These are phyloP conservation scores for Chloranthus sessilifolius DNA, from an alignment of 164 flowering plant genomes.

Conservation along the genomic window DNA sequence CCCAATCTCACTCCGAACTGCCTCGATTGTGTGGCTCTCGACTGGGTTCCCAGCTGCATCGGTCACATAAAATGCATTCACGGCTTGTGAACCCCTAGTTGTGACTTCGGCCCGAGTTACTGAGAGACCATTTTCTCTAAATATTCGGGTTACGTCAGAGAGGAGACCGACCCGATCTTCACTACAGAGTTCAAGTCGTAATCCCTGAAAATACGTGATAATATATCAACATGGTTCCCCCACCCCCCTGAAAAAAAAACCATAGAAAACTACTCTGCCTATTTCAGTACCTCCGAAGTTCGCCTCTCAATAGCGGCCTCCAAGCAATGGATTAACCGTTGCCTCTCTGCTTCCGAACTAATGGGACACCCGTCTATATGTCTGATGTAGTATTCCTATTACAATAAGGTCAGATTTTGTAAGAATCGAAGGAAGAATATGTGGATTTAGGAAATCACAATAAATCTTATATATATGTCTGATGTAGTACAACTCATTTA, in stretches of 20 bases:
- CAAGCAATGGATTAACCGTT: conserved; percentile 74
- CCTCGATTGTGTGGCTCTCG: conserved; percentile 72
- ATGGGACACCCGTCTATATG: conserved; percentile 84
- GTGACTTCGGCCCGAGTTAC: conserved; percentile 89
- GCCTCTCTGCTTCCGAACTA: conserved; percentile 86
- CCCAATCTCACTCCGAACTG: conserved; percentile 72
- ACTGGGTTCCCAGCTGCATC: conserved; percentile 73
- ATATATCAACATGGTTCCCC: background rate
- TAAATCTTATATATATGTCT: too few species aligned
- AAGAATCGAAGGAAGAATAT: too few species aligned
- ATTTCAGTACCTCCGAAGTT: conserved; percentile 60
- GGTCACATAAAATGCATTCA: conserved; percentile 75
- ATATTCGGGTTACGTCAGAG: conserved; percentile 88
- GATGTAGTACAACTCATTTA: too few species aligned
- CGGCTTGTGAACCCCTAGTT: conserved; percentile 76
- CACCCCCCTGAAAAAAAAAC: background rate
- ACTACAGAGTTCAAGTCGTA: conserved; percentile 72
- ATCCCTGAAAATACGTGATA: conserved; percentile 49
- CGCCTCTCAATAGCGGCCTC: conserved; percentile 84
- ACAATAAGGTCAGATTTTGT: background rate
- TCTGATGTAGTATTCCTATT: conserved; percentile 82
- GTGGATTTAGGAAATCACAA: too few species aligned
- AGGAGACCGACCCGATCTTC: conserved; percentile 84
- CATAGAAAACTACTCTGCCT: background rate
- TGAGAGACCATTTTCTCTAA: conserved; percentile 83